phyloP scores from a whole-genome alignment of 192 early-diverging fungal species.

The Coemansia sp. region DNA sequence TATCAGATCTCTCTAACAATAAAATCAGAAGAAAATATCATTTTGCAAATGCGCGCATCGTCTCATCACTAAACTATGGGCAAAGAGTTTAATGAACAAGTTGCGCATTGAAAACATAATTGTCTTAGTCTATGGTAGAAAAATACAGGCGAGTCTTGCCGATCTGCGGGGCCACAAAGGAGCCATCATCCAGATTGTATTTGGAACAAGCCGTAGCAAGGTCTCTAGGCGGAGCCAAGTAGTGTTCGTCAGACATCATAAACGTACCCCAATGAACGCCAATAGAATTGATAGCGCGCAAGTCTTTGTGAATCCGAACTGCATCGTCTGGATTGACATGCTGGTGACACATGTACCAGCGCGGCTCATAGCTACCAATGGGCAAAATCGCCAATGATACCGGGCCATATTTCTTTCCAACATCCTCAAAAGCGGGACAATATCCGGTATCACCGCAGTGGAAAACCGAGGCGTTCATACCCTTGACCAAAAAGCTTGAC shows the following conservation, averaged over 20 bases:
- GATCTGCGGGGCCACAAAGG: constrained; percentile 43
- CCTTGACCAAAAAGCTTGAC: constrained; percentile 66
- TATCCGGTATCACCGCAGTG: constrained; percentile 80
- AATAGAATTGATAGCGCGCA: constrained; percentile 61
- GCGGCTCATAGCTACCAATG: constrained; percentile 82
- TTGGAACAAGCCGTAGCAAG: constrained; percentile 53
- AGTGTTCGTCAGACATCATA: constrained; percentile 71
- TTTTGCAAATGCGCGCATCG: too few species aligned
- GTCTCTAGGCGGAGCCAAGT: constrained; percentile 66
- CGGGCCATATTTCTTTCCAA: constrained; percentile 68
- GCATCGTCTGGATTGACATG: constrained; percentile 81
- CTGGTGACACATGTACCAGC: constrained; percentile 71
- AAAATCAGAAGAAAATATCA: too few species aligned
- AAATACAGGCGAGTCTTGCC: constrained; percentile 35
- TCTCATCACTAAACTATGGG: too few species aligned
- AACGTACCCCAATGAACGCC: constrained; percentile 92
- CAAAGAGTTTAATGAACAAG: too few species aligned
- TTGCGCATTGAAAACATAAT: too few species aligned
- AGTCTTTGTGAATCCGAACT: constrained; percentile 75
- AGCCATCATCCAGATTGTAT: constrained; percentile 13
- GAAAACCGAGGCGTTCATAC: constrained; percentile 26
- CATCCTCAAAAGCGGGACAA: constrained; percentile 84
- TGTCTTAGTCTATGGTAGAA: too few species aligned
- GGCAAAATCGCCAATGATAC: constrained; percentile 76
- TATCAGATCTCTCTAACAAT: too few species aligned